Evolutionary conservation across 2,329 filamentous ascomycete genomes (phyloP), one percentile per base, ranked within the genome.

Genomic region (Neonectria faginata): DNA sequence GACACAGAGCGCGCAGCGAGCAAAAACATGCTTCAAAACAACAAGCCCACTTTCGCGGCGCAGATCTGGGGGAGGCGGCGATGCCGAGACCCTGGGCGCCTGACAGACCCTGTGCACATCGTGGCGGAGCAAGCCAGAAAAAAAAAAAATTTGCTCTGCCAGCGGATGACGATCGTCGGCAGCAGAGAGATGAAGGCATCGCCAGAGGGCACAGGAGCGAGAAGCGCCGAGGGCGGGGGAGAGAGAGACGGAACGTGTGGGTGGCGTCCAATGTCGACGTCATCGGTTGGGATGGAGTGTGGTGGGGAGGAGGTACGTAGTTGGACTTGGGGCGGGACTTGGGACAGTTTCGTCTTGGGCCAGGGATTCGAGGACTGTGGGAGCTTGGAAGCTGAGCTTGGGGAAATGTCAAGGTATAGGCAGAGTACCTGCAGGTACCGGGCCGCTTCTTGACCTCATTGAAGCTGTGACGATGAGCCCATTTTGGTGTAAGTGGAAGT

Each of bases 401-500:
- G 25, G 14, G 22, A 11, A 31, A 48, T 14, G 5, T n/a, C n/a
- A n/a, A 29, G 14, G 52, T 42, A 33, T n/a, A 41, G 29, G 8
- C 2, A n/a, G 14, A 41, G 54, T 58, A 67, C 42, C 51, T 63
- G 55, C 55, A 63, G 55, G 60, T 63, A 63, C 55, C 31, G 18
- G 31, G n/a, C 44, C 33, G 20, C 14, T 18, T 42, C 29, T 25
- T n/a, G n/a, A 18, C 22, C 42, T 16, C 33, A 25, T 6, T 25
- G 31, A 16, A 16, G 14, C 14, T 10, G 29, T 22, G 31, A 3
- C 10, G 11, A 36, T 47, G 33, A 41, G 33, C 56, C 63, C 33
- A 61, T 66, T 61, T 61, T 45, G 45, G 67, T 67, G 65, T 71
- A 69, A 71, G 70, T 70, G 36, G 36, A 16, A 39, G 36, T 12